Percentiles rank a stretch among this genome's conserved stretches.
Evolutionary conservation across 2,329 filamentous ascomycete species (phyloP).

Genomic region (Venturia oleaginea): DNA sequence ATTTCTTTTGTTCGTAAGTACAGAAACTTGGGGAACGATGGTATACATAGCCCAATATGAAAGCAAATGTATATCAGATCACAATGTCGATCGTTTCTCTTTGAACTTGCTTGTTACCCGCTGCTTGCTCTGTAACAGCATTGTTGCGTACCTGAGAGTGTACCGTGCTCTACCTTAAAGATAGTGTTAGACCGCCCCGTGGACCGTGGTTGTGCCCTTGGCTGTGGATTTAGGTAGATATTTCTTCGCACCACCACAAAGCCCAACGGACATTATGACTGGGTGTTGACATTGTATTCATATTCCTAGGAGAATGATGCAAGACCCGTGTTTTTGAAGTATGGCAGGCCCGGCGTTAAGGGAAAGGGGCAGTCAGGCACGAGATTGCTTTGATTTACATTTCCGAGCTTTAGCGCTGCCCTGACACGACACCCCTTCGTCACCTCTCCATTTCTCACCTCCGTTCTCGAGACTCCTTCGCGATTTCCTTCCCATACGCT

Average conservation of each 20-base stretch:
- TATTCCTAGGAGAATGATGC: no score
- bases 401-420: neutral
- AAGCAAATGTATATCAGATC: slow-evolving; percentile 3
- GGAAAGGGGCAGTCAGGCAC: neutral
- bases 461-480: neutral
- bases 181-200: no score
- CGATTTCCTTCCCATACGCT: neutral
- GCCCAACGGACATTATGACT: no score
- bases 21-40: neutral
- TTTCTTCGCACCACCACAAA: no score
- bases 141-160: no score
- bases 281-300: no score
- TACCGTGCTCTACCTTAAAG: no score
- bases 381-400: neutral
- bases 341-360: no score
- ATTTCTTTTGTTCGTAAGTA: neutral
- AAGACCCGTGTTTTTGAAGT: no score
- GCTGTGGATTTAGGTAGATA: no score
- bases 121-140: no score
- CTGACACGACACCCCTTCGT: neutral
- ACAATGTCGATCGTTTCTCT: neutral
- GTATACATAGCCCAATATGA: slow-evolving; percentile 1
- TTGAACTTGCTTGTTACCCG: neutral
- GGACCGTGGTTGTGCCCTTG: no score
- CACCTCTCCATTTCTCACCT: neutral